These are phyloP conservation scores for Candida frijolesensis DNA, from an alignment of 1,139 yeast genomes.

Conservation along the genomic window DNA sequence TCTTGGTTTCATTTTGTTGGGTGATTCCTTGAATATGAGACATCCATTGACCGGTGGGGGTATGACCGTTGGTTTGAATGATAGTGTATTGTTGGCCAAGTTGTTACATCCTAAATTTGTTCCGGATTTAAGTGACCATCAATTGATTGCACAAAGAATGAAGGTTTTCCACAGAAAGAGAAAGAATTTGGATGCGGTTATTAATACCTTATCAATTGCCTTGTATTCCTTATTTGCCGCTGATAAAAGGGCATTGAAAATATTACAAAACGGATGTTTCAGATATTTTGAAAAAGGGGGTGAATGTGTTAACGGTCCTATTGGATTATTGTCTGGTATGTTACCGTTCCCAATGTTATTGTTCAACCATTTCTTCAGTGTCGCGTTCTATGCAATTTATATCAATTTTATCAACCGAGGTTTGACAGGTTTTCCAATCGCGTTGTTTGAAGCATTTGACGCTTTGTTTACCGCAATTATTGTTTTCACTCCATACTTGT, in stretches of 20 bases:
- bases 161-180: constrained; percentile 73
- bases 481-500: constrained; percentile 77
- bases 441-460: constrained; percentile 68
- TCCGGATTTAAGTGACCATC: constrained; percentile 61
- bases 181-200: constrained; percentile 77
- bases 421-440: constrained; percentile 66
- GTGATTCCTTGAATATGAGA: constrained; percentile 96
- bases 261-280: constrained; percentile 89
- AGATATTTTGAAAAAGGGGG: constrained; percentile 85
- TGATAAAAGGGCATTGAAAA: constrained; percentile 60
- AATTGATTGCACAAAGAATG: constrained; percentile 54
- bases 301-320: constrained; percentile 74
- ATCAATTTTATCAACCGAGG: constrained; percentile 72
- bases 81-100: constrained; percentile 69
- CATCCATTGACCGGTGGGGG: constrained; percentile 99
- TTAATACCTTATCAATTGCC: constrained; percentile 90
- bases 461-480: constrained; percentile 72
- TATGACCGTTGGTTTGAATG: constrained; percentile 96
- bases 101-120: constrained; percentile 59
- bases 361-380: constrained; percentile 85
- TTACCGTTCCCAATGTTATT: constrained; percentile 72
- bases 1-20: constrained; percentile 82
- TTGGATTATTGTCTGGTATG: constrained; percentile 81
- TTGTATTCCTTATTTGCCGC: constrained; percentile 91
- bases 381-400: constrained; percentile 81